These are phyloP conservation scores for Acephala macrosclerotiorum DNA, from an alignment of 2,329 filamentous ascomycete species.

Conservation along the genomic window DNA sequence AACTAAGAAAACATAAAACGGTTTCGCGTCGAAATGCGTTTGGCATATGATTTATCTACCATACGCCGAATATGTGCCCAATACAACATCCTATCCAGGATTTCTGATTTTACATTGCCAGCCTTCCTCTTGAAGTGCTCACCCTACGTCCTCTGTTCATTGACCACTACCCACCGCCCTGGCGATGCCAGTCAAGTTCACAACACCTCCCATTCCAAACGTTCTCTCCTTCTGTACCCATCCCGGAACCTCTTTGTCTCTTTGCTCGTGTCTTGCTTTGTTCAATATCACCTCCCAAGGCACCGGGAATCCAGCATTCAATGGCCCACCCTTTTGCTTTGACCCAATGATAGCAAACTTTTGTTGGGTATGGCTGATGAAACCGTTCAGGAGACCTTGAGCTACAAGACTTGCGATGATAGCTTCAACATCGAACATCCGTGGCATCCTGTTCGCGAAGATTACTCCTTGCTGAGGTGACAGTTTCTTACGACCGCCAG, in stretches of 20 bases:
- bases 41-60: not conserved
- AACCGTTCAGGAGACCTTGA: conserved; percentile 84
- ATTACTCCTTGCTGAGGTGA: conserved; percentile 65
- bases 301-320: conserved; percentile 77
- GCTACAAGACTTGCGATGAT: conserved; percentile 79
- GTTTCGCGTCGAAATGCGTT: no score
- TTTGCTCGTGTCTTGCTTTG: conserved; percentile 63
- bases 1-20: no score
- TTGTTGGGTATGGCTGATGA: conserved; percentile 77
- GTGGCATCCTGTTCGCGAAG: conserved; percentile 68
- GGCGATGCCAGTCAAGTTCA: conserved; percentile 61
- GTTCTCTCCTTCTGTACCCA: conserved; percentile 66
- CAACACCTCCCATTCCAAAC: conserved; percentile 58
- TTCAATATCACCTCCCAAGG: conserved; percentile 74
- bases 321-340: conserved; percentile 67
- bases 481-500: conserved; percentile 55
- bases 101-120: not conserved
- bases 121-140: not conserved
- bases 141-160: conserved; percentile 12
- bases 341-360: conserved; percentile 86
- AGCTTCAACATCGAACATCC: conserved; percentile 75
- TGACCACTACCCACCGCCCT: conserved; percentile 53
- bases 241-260: conserved; percentile 67
- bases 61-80: not conserved
- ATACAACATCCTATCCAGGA: not conserved